Conservation (phyloP, 345 rosid genomes). For the Toxicodendron radicans region DNA sequence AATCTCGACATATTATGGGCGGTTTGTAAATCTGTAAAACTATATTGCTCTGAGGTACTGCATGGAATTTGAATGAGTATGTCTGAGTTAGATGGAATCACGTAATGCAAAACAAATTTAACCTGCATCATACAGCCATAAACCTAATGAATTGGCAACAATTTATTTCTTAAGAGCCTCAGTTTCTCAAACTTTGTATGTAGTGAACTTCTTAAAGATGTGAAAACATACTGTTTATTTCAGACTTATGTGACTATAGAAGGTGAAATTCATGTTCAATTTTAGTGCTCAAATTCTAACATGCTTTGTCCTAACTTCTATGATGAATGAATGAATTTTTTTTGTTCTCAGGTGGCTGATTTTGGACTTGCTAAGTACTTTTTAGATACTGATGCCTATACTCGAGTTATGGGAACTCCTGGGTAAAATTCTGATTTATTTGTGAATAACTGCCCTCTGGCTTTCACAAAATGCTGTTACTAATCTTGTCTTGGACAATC, state of each 20-base stretch:
- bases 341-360: conserved; percentile 92
- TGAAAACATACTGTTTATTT: too few relatives aligned
- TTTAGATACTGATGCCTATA: conserved; percentile 75
- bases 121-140: too few relatives aligned
- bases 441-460: not conserved
- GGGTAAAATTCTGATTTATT: conserved; percentile 52
- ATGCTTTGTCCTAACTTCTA: not conserved
- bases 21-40: too few relatives aligned
- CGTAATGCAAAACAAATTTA: too few relatives aligned
- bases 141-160: too few relatives aligned
- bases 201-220: too few relatives aligned
- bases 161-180: too few relatives aligned
- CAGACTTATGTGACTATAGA: not conserved
- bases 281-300: not conserved
- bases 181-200: too few relatives aligned
- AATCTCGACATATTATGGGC: too few relatives aligned
- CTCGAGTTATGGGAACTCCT: conserved; percentile 92
- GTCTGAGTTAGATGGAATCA: too few relatives aligned
- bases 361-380: conserved; percentile 83
- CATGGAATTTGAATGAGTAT: too few relatives aligned
- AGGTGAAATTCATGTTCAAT: not conserved
- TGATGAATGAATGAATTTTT: not conserved
- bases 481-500: not conserved
- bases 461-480: not conserved
- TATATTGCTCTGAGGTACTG: too few relatives aligned